Percentiles rank a stretch among this genome's conserved stretches.
These are phyloP conservation scores for Rhinocladiella similis DNA, from an alignment of 2,329 filamentous ascomycete species.

Conservation along the genomic window DNA sequence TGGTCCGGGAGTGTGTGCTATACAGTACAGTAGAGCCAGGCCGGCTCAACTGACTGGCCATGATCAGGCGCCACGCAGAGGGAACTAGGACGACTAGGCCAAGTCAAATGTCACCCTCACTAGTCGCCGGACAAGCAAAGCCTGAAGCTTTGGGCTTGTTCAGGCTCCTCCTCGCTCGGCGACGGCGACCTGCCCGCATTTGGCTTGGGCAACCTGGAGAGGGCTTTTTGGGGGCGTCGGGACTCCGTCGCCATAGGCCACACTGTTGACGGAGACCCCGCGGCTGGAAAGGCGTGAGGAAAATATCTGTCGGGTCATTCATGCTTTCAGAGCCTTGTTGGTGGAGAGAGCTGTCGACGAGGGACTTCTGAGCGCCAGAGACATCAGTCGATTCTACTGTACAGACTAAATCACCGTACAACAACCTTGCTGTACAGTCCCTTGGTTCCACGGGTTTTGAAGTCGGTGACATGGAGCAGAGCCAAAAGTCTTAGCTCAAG, in stretches of 20 bases:
- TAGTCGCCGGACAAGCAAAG: not conserved
- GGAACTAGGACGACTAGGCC: not conserved
- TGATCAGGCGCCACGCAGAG: not conserved
- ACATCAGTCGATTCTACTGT: not conserved
- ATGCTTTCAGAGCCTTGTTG: not conserved
- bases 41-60: not conserved
- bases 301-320: not conserved
- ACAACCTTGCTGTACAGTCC: not conserved
- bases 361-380: not conserved
- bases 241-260: not conserved
- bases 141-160: not conserved
- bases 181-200: slow-evolving; percentile 2
- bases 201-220: not conserved
- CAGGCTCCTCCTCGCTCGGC: not conserved
- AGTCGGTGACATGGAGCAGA: too few relatives aligned
- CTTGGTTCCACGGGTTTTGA: not conserved
- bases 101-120: not conserved
- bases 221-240: not conserved
- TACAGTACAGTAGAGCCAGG: not conserved
- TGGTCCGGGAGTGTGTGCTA: not conserved
- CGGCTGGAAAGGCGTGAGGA: not conserved
- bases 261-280: not conserved
- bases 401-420: too few relatives aligned
- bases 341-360: not conserved
- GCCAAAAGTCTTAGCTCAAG: not conserved